phyloP scores from a whole-genome alignment of 2,329 filamentous ascomycete species.

The Pseudogymnoascus sp. region DNA sequence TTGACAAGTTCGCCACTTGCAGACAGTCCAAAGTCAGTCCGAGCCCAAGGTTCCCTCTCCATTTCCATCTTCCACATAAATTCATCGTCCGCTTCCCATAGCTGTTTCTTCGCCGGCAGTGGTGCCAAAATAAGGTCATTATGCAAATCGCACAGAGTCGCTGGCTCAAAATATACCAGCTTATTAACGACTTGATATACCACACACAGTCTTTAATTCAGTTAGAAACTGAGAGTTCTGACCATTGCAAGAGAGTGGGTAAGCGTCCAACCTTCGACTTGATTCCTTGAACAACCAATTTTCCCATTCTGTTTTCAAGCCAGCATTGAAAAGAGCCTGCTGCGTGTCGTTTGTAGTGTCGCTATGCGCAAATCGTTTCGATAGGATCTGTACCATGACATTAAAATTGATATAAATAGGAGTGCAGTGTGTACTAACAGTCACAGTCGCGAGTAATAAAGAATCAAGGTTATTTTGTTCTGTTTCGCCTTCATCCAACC shows the following conservation, averaged over 20 bases:
- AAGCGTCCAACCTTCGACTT: conserved; percentile 27
- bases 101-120: conserved; percentile 35
- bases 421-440: conserved; percentile 23
- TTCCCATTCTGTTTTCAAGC: conserved; percentile 29
- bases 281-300: conserved; percentile 38
- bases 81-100: conserved; percentile 38
- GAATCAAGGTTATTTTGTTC: conserved; percentile 36
- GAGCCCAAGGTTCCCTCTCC: conserved; percentile 20
- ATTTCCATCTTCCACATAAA: conserved; percentile 30
- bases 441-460: conserved; percentile 31
- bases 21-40: conserved; percentile 27
- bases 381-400: conserved; percentile 13
- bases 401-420: conserved; percentile 11
- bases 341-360: conserved; percentile 17
- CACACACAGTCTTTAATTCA: conserved; percentile 29
- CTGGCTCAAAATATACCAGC: conserved; percentile 37
- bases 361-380: conserved; percentile 15
- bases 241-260: conserved; percentile 9
- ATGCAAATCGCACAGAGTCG: conserved; percentile 30
- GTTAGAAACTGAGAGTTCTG: conserved; percentile 14
- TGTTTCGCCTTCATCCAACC: conserved; percentile 38
- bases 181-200: conserved; percentile 36
- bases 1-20: conserved; percentile 30
- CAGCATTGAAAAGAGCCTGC: conserved; percentile 16
- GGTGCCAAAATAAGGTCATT: conserved; percentile 34